Evolutionary conservation across 306 rosid genomes (phyloP).

Genomic region (Mimosa bimucronata): DNA sequence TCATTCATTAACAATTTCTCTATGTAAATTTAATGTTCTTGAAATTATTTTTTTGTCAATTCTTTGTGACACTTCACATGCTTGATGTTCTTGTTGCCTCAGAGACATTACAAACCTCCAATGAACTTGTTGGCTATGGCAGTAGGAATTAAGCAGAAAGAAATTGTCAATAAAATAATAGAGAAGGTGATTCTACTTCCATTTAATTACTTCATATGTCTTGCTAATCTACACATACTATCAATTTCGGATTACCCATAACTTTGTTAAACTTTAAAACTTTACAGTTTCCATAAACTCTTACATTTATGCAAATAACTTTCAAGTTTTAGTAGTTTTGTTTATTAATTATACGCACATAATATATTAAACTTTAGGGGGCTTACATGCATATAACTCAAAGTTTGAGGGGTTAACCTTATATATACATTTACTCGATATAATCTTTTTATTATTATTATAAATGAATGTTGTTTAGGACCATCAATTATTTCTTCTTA

Average conservation of each 20-base stretch:
- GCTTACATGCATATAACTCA: background rate
- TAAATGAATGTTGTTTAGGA: background rate
- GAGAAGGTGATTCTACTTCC: slow-evolving; percentile 24
- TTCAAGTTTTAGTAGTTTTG: no score
- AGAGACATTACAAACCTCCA: slow-evolving; percentile 52
- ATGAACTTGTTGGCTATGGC: slow-evolving; percentile 34
- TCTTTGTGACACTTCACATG: background rate
- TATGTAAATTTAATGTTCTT: background rate
- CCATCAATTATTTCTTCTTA: background rate
- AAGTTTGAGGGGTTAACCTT: background rate
- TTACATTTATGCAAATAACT: no score
- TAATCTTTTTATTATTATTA: background rate
- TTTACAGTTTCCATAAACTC: no score
- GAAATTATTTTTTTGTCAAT: background rate
- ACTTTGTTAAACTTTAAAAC: no score
- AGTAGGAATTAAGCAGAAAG: slow-evolving; percentile 30
- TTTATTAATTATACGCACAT: no score
- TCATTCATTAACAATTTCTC: background rate
- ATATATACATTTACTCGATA: background rate
- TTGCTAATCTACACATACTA: background rate
- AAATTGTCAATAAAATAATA: slow-evolving; percentile 24
- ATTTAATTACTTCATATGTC: background rate
- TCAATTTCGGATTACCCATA: background rate
- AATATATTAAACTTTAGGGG: background rate
- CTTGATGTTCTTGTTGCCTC: slow-evolving; percentile 28